phyloP scores from a whole-genome alignment of 2,329 filamentous ascomycete genomes.

The Cordyceps fumosorosea region DNA sequence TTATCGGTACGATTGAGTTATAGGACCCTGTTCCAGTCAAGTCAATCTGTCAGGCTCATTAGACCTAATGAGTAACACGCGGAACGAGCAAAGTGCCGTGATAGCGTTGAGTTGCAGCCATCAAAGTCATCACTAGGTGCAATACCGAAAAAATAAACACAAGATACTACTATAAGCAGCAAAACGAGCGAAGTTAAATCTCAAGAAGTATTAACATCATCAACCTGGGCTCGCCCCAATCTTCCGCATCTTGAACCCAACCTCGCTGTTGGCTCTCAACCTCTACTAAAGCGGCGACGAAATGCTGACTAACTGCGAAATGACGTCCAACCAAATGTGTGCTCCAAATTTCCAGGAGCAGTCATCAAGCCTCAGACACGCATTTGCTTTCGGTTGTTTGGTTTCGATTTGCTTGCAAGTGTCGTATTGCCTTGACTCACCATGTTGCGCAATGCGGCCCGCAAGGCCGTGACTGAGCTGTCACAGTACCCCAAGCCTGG shows the following conservation, averaged over 20 bases:
- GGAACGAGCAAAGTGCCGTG: no score
- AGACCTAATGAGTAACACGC: no score
- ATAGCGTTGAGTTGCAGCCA: no score
- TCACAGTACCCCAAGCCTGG: constrained; percentile 71
- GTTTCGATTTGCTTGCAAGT: neutral
- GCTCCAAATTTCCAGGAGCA: neutral
- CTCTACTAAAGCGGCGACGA: constrained; percentile 3
- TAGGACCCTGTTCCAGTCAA: no score
- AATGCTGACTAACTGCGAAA: constrained; percentile 10
- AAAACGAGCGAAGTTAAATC: no score
- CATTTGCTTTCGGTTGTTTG: neutral
- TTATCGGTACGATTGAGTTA: no score
- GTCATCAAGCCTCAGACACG: neutral
- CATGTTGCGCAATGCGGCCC: constrained; percentile 49
- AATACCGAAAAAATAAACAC: no score
- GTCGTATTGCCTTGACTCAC: constrained; percentile 11
- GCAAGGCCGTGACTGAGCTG: constrained; percentile 67
- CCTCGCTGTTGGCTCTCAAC: neutral
- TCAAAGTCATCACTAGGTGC: no score
- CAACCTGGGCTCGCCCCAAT: neutral
- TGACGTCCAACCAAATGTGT: neutral
- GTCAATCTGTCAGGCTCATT: no score
- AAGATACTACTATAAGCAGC: no score
- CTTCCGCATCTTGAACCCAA: neutral
- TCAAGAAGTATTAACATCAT: no score